These are phyloP conservation scores for Annulohypoxylon maeteangense DNA, from an alignment of 495 filamentous ascomycete genomes.

Conservation along the genomic window DNA sequence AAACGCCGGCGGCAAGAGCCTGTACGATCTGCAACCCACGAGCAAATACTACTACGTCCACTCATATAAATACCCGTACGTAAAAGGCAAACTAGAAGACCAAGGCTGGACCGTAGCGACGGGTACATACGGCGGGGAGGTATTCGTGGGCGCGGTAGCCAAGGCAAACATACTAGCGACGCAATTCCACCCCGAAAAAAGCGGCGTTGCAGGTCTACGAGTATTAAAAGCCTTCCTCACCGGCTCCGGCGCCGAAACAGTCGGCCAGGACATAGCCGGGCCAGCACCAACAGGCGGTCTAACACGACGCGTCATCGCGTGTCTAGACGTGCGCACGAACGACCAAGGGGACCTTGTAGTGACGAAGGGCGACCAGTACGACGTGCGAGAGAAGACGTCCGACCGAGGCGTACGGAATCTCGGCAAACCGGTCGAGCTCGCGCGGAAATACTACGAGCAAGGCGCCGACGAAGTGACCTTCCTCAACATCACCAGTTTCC, in stretches of 20 bases:
- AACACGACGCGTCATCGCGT: constrained; percentile 91
- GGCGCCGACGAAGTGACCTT: constrained; percentile 97
- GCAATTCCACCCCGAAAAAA: constrained; percentile 98
- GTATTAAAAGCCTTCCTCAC: constrained; percentile 87
- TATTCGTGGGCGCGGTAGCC: constrained; percentile 90
- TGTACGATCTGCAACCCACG: constrained; percentile 79
- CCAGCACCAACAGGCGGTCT: constrained; percentile 66
- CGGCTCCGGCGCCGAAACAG: constrained; percentile 63
- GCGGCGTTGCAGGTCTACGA: constrained; percentile 84
- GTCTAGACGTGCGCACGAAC: constrained; percentile 95
- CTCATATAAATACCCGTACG: constrained; percentile 86
- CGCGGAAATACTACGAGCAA: constrained; percentile 92
- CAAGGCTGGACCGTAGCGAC: constrained; percentile 91
- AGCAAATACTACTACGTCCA: constrained; percentile 99
- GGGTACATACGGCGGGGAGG: constrained; percentile 85
- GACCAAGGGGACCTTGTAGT: constrained; percentile 95
- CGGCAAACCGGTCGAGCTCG: constrained; percentile 96
- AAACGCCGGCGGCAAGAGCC: constrained; percentile 57
- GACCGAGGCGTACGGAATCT: constrained; percentile 87
- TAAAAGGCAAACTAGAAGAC: constrained; percentile 72
- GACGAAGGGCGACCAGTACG: constrained; percentile 98
- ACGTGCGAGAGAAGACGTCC: constrained; percentile 92
- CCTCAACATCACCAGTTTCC: constrained; percentile 97
- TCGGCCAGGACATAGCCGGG: constrained; percentile 40
- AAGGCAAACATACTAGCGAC: constrained; percentile 87